Evolutionary conservation across 371 early-diverging fungal species (phyloP), one percentile per base, ranked within the genome.

Genomic region (Mortierella sp.): DNA sequence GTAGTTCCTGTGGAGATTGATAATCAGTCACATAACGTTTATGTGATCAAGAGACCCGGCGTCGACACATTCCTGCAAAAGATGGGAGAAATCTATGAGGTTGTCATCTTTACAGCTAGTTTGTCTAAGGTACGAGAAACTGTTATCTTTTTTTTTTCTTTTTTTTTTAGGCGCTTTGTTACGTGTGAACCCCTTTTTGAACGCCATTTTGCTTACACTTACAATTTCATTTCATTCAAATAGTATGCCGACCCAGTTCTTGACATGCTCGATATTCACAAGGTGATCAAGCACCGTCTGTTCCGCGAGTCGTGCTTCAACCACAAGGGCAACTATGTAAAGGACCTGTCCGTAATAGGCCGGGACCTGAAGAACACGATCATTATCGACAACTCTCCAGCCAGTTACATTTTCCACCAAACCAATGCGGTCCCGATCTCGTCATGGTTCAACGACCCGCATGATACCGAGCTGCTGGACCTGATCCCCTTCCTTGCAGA

Each of bases 231-330:
- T 42, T 14, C 28, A 78, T 11, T 31, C 55, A 70, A 34, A 68
- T 89, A 97, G 96, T 99, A 99, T 84, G 99, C 98, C 45, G 97
- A 98, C 88, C 99, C 99, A 31, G 98, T 99, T 3, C 89, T 99
- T 50, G 98, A 98, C 89, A 93, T 95, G 90, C 91, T 99, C 68
- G 99, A 99, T 92, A 90, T 89, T 74, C 92, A 94, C 83, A 89
- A 92, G 58, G 97, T 96, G 6, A 95, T 99, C 38, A 92, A 93
- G 72, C 98, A 98, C 88, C 91, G 98, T 57, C 91, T 99, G 72
- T 99, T 98, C 92, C 94, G 99, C 81, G 98, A 98, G 84, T 94
- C 96, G n/a, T 99, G 99, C 89, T 93, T 94, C 74, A 94, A 98
- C 88, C 95, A 97, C 88, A 95, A 95, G 81, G 98, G 98, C 73